Evolutionary conservation across 768 basidiomycete species (phyloP).

Genomic region (Termitomyces eurrhizus): DNA sequence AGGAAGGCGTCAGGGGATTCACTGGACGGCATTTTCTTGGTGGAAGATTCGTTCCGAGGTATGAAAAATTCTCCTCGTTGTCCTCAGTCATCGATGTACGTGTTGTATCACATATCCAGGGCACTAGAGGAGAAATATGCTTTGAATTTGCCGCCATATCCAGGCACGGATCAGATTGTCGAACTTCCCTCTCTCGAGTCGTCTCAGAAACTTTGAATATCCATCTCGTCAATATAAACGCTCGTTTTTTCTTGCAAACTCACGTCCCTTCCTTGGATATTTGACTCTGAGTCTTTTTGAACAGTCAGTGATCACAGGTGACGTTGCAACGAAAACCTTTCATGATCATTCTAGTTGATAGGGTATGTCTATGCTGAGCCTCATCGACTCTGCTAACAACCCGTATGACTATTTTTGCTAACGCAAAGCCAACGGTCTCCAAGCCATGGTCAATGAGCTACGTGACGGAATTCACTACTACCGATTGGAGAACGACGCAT

Average conservation of each 20-base stretch:
- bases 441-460: too few species aligned
- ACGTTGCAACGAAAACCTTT: not conserved
- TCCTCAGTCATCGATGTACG: not conserved
- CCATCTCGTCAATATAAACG: not conserved
- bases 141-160: constrained; percentile 82
- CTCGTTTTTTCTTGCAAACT: not conserved
- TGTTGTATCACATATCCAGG: constrained; percentile 35
- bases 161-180: constrained; percentile 78
- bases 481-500: not conserved
- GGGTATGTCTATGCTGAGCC: too few species aligned
- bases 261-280: too few species aligned
- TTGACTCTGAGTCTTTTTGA: not conserved
- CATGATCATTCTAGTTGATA: too few species aligned
- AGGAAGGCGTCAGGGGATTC: constrained; percentile 77
- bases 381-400: too few species aligned
- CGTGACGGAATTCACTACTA: not conserved
- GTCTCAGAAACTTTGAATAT: constrained; percentile 10
- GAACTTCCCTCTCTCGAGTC: constrained; percentile 34
- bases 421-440: too few species aligned
- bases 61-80: constrained; percentile 20
- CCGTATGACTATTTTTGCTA: too few species aligned
- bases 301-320: not conserved
- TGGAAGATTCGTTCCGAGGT: constrained; percentile 91
- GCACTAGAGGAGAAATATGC: constrained; percentile 66
- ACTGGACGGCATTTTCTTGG: constrained; percentile 88